phyloP scores from a whole-genome alignment of 2,329 filamentous ascomycete species.

The Hysterium pulicare region DNA sequence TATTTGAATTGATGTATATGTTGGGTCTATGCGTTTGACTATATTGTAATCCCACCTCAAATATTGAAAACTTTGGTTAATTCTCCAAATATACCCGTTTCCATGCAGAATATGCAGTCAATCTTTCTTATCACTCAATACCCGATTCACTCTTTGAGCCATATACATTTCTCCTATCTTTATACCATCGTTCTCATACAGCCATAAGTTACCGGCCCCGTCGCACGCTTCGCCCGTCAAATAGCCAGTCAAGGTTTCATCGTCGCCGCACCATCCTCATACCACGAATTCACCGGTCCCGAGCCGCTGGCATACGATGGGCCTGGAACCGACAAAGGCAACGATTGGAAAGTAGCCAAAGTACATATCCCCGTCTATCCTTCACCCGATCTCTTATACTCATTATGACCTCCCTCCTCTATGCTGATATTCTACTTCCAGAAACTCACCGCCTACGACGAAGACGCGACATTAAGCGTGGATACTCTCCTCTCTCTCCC shows the following conservation, averaged over 20 bases:
- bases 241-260: conserved; percentile 93
- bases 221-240: conserved; percentile 83
- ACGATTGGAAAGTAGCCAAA: conserved; percentile 81
- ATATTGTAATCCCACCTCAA: too few species aligned
- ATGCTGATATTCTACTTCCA: conserved; percentile 41
- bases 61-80: too few species aligned
- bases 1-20: too few species aligned
- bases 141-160: too few species aligned
- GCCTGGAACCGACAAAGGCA: conserved; percentile 82
- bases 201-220: conserved; percentile 75
- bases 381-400: neutral
- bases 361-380: conserved; percentile 35
- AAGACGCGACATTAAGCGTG: conserved; percentile 47
- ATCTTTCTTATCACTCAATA: too few species aligned
- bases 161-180: too few species aligned
- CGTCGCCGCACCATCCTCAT: conserved; percentile 82
- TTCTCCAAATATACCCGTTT: neutral
- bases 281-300: conserved; percentile 86
- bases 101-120: neutral
- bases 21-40: too few species aligned
- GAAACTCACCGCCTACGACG: conserved; percentile 81
- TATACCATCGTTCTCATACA: too few species aligned
- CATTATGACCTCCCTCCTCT: neutral
- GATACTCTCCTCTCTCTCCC: conserved; percentile 39
- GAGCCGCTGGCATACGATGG: conserved; percentile 82